Percentiles rank a stretch among this genome's conserved stretches.
These are phyloP conservation scores for Aschersonia sp. DNA, from an alignment of 2,329 filamentous ascomycete species.

Conservation along the genomic window DNA sequence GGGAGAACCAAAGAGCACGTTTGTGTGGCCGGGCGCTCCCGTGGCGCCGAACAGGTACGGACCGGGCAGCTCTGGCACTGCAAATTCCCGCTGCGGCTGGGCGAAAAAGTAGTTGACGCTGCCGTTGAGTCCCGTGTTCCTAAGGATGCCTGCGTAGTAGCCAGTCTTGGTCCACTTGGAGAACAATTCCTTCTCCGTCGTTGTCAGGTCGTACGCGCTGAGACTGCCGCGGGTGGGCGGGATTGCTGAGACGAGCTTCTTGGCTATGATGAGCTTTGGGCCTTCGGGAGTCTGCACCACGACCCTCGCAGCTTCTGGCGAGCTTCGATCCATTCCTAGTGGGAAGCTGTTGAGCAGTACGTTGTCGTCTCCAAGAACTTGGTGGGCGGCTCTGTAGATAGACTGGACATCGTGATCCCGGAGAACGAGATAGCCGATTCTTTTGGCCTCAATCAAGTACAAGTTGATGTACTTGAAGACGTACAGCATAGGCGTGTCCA, in stretches of 20 bases:
- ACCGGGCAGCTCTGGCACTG: not conserved
- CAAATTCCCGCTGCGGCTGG: not conserved
- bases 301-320: conserved; percentile 9
- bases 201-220: conserved; percentile 13
- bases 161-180: conserved; percentile 11
- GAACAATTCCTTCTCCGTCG: conserved; percentile 12
- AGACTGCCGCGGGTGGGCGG: conserved; percentile 14
- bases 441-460: not conserved
- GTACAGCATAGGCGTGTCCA: conserved; percentile 21
- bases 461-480: conserved; percentile 16
- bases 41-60: not conserved
- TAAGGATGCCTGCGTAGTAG: conserved; percentile 12
- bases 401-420: not conserved
- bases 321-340: conserved; percentile 4
- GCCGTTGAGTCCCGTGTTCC: conserved; percentile 6
- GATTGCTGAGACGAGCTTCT: conserved; percentile 14
- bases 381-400: not conserved
- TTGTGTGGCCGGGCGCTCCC: not conserved
- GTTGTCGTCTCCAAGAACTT: not conserved
- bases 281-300: not conserved
- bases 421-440: conserved; percentile 10
- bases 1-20: not conserved
- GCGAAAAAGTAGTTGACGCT: not conserved
- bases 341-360: not conserved
- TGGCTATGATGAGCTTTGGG: conserved; percentile 1